Evolutionary conservation across 495 filamentous ascomycete species (phyloP).

Genomic region (Trichoderma virens): DNA sequence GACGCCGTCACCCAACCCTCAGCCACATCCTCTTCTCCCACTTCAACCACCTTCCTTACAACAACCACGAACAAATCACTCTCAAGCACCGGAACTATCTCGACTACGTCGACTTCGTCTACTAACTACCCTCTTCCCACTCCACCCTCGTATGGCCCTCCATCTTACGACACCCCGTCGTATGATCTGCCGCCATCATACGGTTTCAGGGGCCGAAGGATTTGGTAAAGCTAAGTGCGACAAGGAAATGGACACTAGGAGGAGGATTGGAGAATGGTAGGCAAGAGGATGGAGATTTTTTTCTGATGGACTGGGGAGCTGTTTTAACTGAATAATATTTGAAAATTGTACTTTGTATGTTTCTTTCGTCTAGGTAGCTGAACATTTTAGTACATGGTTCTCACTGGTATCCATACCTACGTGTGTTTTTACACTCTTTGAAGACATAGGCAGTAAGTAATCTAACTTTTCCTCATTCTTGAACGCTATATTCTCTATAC

Average conservation of each 20-base stretch:
- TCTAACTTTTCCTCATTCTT: background rate
- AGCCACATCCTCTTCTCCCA: background rate
- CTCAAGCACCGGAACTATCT: background rate
- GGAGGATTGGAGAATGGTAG: background rate
- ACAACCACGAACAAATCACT: conserved; percentile 11
- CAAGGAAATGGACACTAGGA: background rate
- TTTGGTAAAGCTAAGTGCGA: conserved; percentile 19
- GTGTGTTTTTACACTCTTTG: too few species aligned
- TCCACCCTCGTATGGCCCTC: background rate
- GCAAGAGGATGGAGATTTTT: background rate
- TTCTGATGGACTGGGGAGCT: background rate
- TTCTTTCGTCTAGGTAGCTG: too few species aligned
- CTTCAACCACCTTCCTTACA: conserved; percentile 9
- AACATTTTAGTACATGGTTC: too few species aligned
- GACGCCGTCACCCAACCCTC: background rate
- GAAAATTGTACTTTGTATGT: too few species aligned
- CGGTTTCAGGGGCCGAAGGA: conserved; percentile 21
- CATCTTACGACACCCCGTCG: conserved; percentile 1
- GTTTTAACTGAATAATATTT: too few species aligned
- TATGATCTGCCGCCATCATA: conserved; percentile 11
- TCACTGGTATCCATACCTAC: too few species aligned
- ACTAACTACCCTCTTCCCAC: background rate
- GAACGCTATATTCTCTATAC: background rate
- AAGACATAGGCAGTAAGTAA: background rate
- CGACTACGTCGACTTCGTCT: background rate